Evolutionary conservation across 2,329 filamentous ascomycete genomes (phyloP), one percentile per base, ranked within the genome.

Genomic region (Leptographium radiaticola): DNA sequence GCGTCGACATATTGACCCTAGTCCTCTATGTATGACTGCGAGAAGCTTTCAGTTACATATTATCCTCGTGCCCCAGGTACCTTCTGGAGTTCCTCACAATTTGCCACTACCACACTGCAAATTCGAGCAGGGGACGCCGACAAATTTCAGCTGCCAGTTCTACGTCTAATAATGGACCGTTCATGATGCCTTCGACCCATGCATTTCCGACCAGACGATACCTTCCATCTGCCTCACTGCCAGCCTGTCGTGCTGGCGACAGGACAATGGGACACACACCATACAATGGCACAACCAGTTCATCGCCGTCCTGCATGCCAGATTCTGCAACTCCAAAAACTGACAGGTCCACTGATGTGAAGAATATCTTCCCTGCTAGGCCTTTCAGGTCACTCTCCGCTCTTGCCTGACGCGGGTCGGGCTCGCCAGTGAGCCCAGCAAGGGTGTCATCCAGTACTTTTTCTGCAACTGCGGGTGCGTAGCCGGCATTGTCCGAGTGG

Each of bases 251-350:
- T 39, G 12, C 11, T 39, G 36, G 36, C 11, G 36, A 39, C 36
- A 39, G 9, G 16, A 39, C 36, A 39, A 39, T 10, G 12, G 36
- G 36, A 39, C 36, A 39, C 36, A 39, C 4, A 39, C 4, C 4
- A 13, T 33, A 12, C 2, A 25, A 6, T 31, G 25, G 30, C 8
- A 31, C 25, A 6, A 46, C 44, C 25, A 46, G 20, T n/a, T 46
- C 44, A 46, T 46, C 44, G 20, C 44, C 44, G 13, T 46, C 20
- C n/a, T 25, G 44, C 44, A 46, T 46, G 25, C 8, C 44, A 31
- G 20, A 5, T 13, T 18, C 44, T 2, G 44, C 13, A 16, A 33
- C 16, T 12, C 44, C 20, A 7, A 46, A 31, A 46, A 16, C 3
- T 13, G 13, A n/a, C 1, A 31, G 6, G 30, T 31, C 30, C 2